Base-by-base conservation (phyloP, 306 rosid species). In the Hippophae rhamnoides region DNA sequence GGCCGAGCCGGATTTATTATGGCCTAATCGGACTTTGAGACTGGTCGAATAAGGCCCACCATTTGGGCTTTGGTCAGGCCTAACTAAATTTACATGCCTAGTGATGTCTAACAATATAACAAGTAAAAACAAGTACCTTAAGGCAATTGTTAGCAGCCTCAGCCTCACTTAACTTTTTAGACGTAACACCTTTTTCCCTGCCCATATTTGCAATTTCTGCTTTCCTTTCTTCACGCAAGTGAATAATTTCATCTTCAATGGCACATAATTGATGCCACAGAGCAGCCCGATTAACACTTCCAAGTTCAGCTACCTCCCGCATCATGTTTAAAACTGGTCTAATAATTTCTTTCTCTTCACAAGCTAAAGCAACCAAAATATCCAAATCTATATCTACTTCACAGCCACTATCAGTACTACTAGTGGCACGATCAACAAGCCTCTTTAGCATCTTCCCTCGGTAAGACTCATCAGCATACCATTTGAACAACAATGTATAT, bases 241-340 rank as follows among this genome's bases (percentile, higher is more conserved):
- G 89, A 43, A 84, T 63, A 60, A 84, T 89, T 72, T 93, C 99
- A 70, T 93, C 94, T 74, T 89, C 97, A 72, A 82, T 86, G 8
- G 97, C 85, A 72, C 97, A 93, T 69, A 93, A 74, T 78, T 89
- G 95, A 71, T 93, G 97, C 99, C 97, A 88, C 53, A 89, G 82
- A 63, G 97, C 95, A 66, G 97, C 95, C 59, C 99, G 86, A 71
- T 89, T 89, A 43, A 86, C 94, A 69, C 83, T 89, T 59, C 94
- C 95, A 63, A 86, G 89, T 69, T 88, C 97, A 43, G 90, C 89
- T 64, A 86, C 95, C 79, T 86, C 99, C 59, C 95, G 90, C 84
- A 93, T 79, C 95, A 93, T 89, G 72, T 77, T 78, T 74, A 93
- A 76, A 79, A 84, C 85, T 53, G 94, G 95, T 69, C 84, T 77